These are phyloP conservation scores for Earliella scabrosa DNA, from an alignment of 1,284 basidiomycete genomes.

Conservation along the genomic window DNA sequence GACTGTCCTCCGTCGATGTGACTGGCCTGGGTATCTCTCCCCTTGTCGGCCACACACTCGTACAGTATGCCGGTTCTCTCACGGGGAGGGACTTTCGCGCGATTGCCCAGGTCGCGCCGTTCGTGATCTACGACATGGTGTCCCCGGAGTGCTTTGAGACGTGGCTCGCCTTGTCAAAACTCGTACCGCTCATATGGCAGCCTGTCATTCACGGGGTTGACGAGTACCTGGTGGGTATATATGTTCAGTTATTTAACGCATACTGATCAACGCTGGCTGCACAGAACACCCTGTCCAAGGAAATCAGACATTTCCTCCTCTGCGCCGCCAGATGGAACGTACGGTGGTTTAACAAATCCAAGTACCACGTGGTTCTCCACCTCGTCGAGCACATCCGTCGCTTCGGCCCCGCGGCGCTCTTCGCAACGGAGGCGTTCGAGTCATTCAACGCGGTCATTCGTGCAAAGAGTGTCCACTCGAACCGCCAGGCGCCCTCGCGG, in stretches of 20 bases:
- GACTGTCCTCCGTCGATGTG: constrained; percentile 29
- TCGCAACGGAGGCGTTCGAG: constrained; percentile 48
- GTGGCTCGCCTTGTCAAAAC: constrained; percentile 30
- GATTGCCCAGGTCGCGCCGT: constrained; percentile 34
- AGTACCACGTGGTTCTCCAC: constrained; percentile 35
- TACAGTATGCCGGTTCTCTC: constrained; percentile 35
- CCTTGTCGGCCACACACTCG: constrained; percentile 29
- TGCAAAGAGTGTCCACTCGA: constrained; percentile 43
- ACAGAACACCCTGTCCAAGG: constrained; percentile 47
- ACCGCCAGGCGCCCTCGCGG: constrained; percentile 45
- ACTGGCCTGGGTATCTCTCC: constrained; percentile 28
- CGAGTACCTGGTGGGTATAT: constrained; percentile 21
- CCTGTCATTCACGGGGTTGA: constrained; percentile 30
- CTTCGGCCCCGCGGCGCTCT: constrained; percentile 33
- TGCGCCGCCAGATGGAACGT: not conserved
- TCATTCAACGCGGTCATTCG: constrained; percentile 51
- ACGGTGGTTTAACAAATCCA: constrained; percentile 36
- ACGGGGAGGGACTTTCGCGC: constrained; percentile 36
- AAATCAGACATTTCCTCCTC: constrained; percentile 42
- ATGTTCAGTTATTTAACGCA: not conserved
- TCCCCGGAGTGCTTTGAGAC: constrained; percentile 3
- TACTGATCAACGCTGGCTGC: not conserved
- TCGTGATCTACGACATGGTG: constrained; percentile 32
- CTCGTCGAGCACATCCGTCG: constrained; percentile 28
- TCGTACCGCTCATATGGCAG: constrained; percentile 34